phyloP scores from a whole-genome alignment of 768 basidiomycete species.

The Terana coerulea region DNA sequence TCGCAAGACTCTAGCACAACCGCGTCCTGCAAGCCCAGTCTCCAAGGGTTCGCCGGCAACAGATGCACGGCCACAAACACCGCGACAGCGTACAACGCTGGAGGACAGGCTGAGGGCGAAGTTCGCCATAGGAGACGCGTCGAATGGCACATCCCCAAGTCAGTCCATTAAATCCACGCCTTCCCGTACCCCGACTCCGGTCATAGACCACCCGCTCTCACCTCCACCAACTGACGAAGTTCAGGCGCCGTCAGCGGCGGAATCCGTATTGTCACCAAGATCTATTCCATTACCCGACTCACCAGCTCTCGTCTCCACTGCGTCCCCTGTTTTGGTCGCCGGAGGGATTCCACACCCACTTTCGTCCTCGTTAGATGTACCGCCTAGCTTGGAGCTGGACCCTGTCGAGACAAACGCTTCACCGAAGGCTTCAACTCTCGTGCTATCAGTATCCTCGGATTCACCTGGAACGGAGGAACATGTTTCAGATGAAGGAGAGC shows the following conservation, averaged over 20 bases:
- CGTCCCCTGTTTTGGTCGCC: conserved; percentile 6
- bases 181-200: conserved; percentile 22
- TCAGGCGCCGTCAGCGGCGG: conserved; percentile 1
- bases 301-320: conserved; percentile 4
- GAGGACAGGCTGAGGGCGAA: conserved; percentile 78
- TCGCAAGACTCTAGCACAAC: conserved; percentile 57
- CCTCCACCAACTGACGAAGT: conserved; percentile 9
- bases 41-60: conserved; percentile 13
- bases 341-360: not conserved
- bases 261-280: not conserved
- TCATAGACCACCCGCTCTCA: conserved; percentile 28
- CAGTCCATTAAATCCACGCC: conserved; percentile 42
- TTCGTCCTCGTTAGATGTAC: not conserved
- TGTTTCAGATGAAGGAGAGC: no score
- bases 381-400: not conserved
- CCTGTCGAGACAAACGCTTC: no score
- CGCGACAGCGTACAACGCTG: conserved; percentile 49
- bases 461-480: no score
- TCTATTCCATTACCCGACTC: conserved; percentile 15
- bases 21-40: conserved; percentile 45
- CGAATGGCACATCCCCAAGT: conserved; percentile 38
- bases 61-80: conserved; percentile 24
- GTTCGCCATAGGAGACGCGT: conserved; percentile 54
- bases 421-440: no score
- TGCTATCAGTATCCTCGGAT: no score